These are phyloP conservation scores for Lichtheimia ornata DNA, from an alignment of 371 early-diverging fungal species.

Conservation along the genomic window DNA sequence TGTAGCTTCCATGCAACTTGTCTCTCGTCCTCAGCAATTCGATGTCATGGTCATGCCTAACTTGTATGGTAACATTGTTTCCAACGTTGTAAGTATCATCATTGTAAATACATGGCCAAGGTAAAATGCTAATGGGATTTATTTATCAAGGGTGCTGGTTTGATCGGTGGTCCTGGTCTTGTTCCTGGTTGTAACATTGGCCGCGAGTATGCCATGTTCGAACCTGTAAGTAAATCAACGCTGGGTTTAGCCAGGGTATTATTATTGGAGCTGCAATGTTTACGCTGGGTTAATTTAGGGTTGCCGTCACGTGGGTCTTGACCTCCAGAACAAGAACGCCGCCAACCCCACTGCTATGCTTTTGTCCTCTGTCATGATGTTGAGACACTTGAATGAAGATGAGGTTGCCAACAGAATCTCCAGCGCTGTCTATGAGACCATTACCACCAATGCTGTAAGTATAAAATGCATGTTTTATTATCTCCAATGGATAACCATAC, in stretches of 20 bases:
- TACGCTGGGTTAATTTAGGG: constrained; percentile 40
- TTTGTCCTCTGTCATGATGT: constrained; percentile 94
- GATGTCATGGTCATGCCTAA: constrained; percentile 98
- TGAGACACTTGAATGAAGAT: constrained; percentile 89
- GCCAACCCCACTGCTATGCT: constrained; percentile 97
- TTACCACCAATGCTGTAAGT: constrained; percentile 53
- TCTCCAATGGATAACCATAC: not conserved
- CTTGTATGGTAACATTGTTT: constrained; percentile 96
- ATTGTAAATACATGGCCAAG: not conserved
- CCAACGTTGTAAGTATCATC: constrained; percentile 71
- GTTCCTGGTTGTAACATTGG: constrained; percentile 97
- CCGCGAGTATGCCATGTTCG: constrained; percentile 93
- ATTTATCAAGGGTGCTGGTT: constrained; percentile 76
- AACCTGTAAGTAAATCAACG: constrained; percentile 67
- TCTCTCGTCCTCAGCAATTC: constrained; percentile 94
- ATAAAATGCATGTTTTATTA: not conserved
- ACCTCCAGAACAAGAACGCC: constrained; percentile 86
- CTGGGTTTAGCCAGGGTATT: not conserved
- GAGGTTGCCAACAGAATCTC: constrained; percentile 83
- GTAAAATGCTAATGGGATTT: not conserved
- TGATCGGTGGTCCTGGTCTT: constrained; percentile 94
- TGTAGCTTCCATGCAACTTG: constrained; percentile 87
- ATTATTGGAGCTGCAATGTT: not conserved
- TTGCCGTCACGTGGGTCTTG: constrained; percentile 94
- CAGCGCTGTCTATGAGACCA: constrained; percentile 82